Percentiles rank a stretch among this genome's conserved stretches.
Conservation (phyloP, 441 rosid species). For the Capsella rubella region DNA sequence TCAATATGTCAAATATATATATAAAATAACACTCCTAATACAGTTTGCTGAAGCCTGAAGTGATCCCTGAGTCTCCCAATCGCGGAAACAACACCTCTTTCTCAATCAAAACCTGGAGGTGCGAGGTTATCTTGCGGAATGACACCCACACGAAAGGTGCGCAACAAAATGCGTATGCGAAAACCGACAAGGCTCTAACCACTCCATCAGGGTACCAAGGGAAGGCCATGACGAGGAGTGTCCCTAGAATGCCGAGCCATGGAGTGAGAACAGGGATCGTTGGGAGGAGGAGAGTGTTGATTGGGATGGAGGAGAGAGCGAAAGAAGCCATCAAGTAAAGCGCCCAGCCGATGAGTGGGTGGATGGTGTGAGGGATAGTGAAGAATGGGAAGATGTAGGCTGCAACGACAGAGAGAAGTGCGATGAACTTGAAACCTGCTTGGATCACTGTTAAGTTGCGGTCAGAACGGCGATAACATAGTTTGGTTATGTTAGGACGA, state of each 20-base stretch:
- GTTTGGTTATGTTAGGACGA: slow-evolving; percentile 80
- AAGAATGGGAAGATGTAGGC: slow-evolving; percentile 79
- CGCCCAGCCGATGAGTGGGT: slow-evolving; percentile 86
- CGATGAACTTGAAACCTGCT: slow-evolving; percentile 61
- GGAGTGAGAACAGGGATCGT: slow-evolving; percentile 61
- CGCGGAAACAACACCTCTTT: slow-evolving; percentile 58
- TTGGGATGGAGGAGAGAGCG: slow-evolving; percentile 66
- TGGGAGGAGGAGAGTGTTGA: slow-evolving; percentile 77
- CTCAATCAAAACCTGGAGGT: slow-evolving; percentile 75
- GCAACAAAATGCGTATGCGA: slow-evolving; percentile 75
- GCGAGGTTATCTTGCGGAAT: slow-evolving; percentile 52
- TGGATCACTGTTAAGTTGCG: slow-evolving; percentile 65
- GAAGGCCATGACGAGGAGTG: slow-evolving; percentile 83
- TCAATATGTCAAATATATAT: slow-evolving; percentile 24
- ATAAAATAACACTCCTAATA: slow-evolving; percentile 25
- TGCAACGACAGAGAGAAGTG: slow-evolving; percentile 76
- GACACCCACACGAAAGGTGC: slow-evolving; percentile 81
- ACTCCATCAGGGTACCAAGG: slow-evolving; percentile 88
- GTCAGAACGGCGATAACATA: slow-evolving; percentile 74
- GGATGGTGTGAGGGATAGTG: slow-evolving; percentile 79
- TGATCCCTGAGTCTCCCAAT: slow-evolving; percentile 40
- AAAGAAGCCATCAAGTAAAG: slow-evolving; percentile 78
- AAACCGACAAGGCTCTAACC: slow-evolving; percentile 73
- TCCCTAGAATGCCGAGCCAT: slow-evolving; percentile 71
- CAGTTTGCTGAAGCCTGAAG: slow-evolving; percentile 41